Conservation (phyloP, 2,329 filamentous ascomycete species). For the Diplodia intermedia region DNA sequence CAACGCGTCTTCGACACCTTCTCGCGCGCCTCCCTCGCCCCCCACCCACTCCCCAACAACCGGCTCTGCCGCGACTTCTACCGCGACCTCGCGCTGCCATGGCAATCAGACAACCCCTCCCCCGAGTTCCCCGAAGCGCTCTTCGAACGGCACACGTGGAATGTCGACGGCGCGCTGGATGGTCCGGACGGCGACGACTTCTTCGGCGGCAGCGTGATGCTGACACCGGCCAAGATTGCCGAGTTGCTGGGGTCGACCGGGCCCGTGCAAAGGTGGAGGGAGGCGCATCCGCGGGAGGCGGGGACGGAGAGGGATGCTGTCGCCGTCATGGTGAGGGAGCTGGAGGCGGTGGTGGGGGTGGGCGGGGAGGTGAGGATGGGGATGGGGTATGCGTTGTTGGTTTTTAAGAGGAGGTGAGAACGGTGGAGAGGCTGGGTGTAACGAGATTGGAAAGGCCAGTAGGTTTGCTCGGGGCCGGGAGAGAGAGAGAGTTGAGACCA, state of each 20-base stretch:
- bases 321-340: conserved; percentile 40
- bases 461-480: no score
- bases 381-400: background rate
- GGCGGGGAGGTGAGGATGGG: background rate
- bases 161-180: conserved; percentile 40
- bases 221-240: conserved; percentile 44
- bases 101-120: conserved; percentile 50
- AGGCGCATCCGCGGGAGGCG: conserved; percentile 52
- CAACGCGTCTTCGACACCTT: conserved; percentile 52
- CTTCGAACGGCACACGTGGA: conserved; percentile 56
- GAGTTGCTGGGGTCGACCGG: conserved; percentile 51
- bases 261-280: conserved; percentile 53
- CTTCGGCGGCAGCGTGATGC: conserved; percentile 36
- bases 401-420: conserved; percentile 21
- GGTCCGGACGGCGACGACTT: conserved; percentile 40
- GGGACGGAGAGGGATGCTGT: conserved; percentile 53
- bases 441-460: no score
- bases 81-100: conserved; percentile 56
- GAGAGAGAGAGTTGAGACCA: no score
- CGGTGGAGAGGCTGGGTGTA: no score
- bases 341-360: conserved; percentile 33
- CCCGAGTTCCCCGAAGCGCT: conserved; percentile 49
- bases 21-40: conserved; percentile 46
- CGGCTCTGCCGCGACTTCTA: conserved; percentile 52
- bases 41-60: conserved; percentile 55